Evolutionary conservation across 176 grass and related monocot species (phyloP).

Genomic region (Carex kokanica): DNA sequence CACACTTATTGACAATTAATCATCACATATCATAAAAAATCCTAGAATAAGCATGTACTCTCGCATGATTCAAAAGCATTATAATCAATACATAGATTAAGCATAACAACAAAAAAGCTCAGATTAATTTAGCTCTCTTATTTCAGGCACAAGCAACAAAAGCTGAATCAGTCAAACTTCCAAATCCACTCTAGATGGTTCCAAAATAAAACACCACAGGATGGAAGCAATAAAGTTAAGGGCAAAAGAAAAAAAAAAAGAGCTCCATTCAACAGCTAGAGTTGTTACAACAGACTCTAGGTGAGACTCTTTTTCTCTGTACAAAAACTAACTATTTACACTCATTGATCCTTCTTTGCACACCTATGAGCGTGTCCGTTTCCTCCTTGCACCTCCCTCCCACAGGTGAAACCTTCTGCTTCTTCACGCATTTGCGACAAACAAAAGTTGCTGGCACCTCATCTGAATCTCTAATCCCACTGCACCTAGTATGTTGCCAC

Average conservation of each 20-base stretch:
- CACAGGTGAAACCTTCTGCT: constrained; percentile 29
- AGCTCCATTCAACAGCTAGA: constrained; percentile 25
- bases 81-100: background rate
- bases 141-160: constrained; percentile 25
- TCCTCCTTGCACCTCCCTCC: constrained; percentile 74
- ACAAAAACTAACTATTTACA: constrained; percentile 61
- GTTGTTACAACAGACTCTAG: constrained; percentile 26
- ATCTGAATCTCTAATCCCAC: constrained; percentile 71
- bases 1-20: background rate
- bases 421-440: constrained; percentile 52
- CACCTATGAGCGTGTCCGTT: constrained; percentile 36
- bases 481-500: constrained; percentile 96
- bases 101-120: background rate
- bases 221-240: constrained; percentile 31
- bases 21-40: background rate
- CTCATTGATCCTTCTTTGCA: constrained; percentile 46
- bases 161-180: constrained; percentile 9
- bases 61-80: background rate
- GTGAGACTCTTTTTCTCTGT: constrained; percentile 14
- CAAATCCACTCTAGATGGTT: constrained; percentile 15
- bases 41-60: background rate
- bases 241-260: background rate
- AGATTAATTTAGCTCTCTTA: constrained; percentile 27
- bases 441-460: constrained; percentile 77
- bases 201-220: constrained; percentile 14